Evolutionary conservation across 2,329 filamentous ascomycete species (phyloP).

Genomic region (Alternaria sp.): DNA sequence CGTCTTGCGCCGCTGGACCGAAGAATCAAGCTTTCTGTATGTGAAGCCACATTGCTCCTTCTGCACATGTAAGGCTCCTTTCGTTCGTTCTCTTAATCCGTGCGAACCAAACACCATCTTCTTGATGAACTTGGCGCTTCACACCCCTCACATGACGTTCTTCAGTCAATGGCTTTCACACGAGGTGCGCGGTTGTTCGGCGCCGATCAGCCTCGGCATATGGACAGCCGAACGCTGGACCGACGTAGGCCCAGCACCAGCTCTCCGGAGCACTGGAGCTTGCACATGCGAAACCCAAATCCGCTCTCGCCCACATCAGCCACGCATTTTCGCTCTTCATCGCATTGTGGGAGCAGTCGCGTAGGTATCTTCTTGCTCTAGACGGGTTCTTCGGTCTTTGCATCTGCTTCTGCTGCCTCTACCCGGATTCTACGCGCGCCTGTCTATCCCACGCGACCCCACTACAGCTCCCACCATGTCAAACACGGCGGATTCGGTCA

Average conservation of each 20-base stretch:
- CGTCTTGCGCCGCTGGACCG: neutral
- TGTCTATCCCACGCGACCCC: constrained; percentile 5
- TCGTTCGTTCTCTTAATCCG: neutral
- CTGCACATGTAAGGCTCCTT: fast-evolving
- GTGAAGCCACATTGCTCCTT: neutral
- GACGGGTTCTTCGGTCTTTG: constrained; percentile 2
- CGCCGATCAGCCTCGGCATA: constrained; percentile 30
- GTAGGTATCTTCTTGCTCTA: neutral
- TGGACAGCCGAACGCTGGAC: constrained; percentile 25
- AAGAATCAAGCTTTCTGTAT: neutral
- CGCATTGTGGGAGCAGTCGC: neutral
- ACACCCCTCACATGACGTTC: neutral
- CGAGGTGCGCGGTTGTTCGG: constrained; percentile 10
- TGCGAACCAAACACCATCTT: neutral
- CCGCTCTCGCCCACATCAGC: constrained; percentile 17
- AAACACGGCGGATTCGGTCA: constrained; percentile 27
- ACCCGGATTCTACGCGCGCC: neutral
- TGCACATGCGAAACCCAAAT: constrained; percentile 30
- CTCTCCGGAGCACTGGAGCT: constrained; percentile 36
- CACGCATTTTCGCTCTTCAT: constrained; percentile 9
- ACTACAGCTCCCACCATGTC: constrained; percentile 26
- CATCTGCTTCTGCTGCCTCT: neutral
- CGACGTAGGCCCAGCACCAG: constrained; percentile 29
- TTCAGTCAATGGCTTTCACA: neutral
- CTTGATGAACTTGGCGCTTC: neutral